Evolutionary conservation across 1,284 basidiomycete species (phyloP).

Genomic region (Golubevia pallescens): DNA sequence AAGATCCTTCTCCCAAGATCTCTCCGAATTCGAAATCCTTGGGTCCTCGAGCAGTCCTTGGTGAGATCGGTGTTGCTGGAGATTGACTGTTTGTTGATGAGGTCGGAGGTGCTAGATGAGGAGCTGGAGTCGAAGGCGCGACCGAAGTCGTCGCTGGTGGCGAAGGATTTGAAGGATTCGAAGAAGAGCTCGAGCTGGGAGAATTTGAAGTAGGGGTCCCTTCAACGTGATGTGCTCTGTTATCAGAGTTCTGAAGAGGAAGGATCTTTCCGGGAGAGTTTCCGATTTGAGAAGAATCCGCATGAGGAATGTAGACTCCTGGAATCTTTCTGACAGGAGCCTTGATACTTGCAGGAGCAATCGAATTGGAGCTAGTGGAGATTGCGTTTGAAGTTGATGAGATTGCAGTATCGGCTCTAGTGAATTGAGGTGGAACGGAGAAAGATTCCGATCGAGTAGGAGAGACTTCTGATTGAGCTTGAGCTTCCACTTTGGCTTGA

Average conservation of each 20-base stretch:
- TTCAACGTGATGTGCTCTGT: no score
- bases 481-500: neutral
- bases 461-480: neutral
- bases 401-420: neutral
- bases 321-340: neutral
- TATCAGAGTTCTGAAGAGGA: neutral
- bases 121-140: neutral
- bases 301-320: neutral
- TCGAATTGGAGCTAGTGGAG: neutral
- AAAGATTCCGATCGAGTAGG: neutral
- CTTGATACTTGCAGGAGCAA: neutral
- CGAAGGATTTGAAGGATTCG: conserved; percentile 1
- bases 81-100: neutral
- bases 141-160: neutral
- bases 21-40: conserved; percentile 61
- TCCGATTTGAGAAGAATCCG: neutral
- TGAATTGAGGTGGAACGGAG: neutral
- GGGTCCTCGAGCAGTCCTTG: conserved; percentile 26
- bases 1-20: conserved; percentile 58
- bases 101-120: neutral
- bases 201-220: neutral
- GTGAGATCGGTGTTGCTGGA: conserved; percentile 4
- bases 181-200: conserved; percentile 2
- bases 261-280: neutral
- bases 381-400: neutral